phyloP scores from a whole-genome alignment of 2,329 filamentous ascomycete genomes.

The Tolypocladium endophyticum region DNA sequence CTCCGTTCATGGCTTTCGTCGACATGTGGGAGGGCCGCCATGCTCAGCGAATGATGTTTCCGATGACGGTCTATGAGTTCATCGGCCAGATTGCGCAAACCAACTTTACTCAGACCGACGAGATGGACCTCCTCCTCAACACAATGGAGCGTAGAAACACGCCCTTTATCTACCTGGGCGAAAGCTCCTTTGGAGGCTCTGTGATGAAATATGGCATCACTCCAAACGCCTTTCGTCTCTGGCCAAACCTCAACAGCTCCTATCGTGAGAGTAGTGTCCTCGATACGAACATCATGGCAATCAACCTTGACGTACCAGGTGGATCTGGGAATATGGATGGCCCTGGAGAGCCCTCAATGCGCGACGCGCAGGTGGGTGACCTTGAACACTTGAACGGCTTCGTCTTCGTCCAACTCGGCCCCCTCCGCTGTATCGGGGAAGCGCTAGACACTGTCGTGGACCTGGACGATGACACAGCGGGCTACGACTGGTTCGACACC shows the following conservation, averaged over 20 bases:
- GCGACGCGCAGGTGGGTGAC: not conserved
- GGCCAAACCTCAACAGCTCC: not conserved
- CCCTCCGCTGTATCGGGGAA: not conserved
- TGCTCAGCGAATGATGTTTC: not conserved
- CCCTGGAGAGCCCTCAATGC: not conserved
- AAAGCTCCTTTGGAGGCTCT: not conserved
- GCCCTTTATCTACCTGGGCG: not conserved
- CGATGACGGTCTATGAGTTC: not conserved
- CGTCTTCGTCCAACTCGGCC: not conserved
- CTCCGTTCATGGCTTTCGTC: not conserved
- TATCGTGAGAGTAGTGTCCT: not conserved
- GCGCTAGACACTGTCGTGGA: not conserved
- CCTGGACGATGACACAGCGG: not conserved
- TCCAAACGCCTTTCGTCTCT: not conserved
- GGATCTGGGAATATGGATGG: not conserved
- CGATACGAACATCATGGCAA: not conserved
- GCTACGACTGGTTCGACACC: not conserved
- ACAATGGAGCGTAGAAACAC: not conserved
- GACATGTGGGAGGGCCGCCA: not conserved
- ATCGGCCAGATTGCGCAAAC: not conserved
- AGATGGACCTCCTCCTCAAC: not conserved
- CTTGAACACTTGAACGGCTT: not conserved
- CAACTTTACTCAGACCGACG: not conserved
- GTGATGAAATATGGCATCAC: not conserved
- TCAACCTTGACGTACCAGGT: not conserved